Conservation (phyloP, 306 rosid species). For the Vigna angularis region DNA sequence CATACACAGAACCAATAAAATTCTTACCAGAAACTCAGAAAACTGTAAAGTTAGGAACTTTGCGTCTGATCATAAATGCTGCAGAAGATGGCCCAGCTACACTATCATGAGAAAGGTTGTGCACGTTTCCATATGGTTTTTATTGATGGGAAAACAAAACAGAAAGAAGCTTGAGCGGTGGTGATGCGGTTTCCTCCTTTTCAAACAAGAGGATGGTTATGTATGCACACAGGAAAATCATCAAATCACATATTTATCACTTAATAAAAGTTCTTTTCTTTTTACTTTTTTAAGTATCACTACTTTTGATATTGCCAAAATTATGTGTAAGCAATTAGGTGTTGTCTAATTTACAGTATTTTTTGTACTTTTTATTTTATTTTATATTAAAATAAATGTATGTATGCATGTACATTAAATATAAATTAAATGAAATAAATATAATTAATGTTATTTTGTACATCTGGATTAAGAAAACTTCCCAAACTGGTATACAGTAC, state of each 20-base stretch:
- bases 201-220: constrained; percentile 2
- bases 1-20: constrained; percentile 19
- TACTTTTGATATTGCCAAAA: neutral
- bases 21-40: constrained; percentile 51
- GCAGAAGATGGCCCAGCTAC: constrained; percentile 9
- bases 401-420: no score
- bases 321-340: no score
- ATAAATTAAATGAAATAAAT: no score
- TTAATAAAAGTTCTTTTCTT: neutral
- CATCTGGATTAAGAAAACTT: no score
- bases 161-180: neutral
- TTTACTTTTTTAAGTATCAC: no score
- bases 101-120: neutral
- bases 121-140: neutral
- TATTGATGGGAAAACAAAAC: neutral
- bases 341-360: no score
- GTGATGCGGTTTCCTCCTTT: neutral
- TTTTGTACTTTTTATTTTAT: no score
- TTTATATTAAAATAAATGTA: no score
- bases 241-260: neutral
- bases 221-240: neutral
- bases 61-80: constrained; percentile 29
- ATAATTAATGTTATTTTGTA: no score
- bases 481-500: no score
- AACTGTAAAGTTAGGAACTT: constrained; percentile 25